A percentile compares a stretch with the other conserved stretches of the same genome.
Evolutionary conservation across 345 rosid genomes (phyloP).

Genomic region (Euclidium syriacum): DNA sequence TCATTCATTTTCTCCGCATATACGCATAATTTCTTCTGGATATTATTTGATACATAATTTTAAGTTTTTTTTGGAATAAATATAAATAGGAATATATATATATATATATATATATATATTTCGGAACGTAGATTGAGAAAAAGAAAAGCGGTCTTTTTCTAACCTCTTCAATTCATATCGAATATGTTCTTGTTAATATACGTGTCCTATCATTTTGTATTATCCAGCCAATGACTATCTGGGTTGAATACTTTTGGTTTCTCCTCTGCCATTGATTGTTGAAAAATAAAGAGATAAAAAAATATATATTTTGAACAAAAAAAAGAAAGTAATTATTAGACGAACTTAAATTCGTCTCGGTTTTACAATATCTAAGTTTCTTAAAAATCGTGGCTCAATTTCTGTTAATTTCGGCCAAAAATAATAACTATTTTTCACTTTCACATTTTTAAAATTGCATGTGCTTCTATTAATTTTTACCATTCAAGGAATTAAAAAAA

Average conservation of each 20-base stretch:
- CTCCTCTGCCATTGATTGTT: neutral
- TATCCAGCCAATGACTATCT: neutral
- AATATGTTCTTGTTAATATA: constrained; percentile 15
- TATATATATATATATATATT: neutral
- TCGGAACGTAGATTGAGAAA: neutral
- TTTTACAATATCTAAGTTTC: too few species aligned
- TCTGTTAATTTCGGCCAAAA: too few species aligned
- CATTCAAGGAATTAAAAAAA: too few species aligned
- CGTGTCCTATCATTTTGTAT: neutral
- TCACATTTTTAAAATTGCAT: too few species aligned
- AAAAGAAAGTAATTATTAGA: too few species aligned
- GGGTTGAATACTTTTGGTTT: neutral
- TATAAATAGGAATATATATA: neutral
- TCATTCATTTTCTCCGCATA: constrained; percentile 24
- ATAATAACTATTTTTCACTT: too few species aligned
- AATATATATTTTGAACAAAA: too few species aligned
- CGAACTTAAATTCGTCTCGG: too few species aligned
- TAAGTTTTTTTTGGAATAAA: neutral
- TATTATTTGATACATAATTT: constrained; percentile 16
- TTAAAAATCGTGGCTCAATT: too few species aligned
- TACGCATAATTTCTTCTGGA: constrained; percentile 31
- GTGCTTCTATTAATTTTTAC: too few species aligned
- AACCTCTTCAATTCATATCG: constrained; percentile 17
- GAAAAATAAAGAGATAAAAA: neutral
- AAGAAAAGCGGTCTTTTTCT: constrained; percentile 17